phyloP scores from a whole-genome alignment of 345 rosid species.

The Theobroma cacao region DNA sequence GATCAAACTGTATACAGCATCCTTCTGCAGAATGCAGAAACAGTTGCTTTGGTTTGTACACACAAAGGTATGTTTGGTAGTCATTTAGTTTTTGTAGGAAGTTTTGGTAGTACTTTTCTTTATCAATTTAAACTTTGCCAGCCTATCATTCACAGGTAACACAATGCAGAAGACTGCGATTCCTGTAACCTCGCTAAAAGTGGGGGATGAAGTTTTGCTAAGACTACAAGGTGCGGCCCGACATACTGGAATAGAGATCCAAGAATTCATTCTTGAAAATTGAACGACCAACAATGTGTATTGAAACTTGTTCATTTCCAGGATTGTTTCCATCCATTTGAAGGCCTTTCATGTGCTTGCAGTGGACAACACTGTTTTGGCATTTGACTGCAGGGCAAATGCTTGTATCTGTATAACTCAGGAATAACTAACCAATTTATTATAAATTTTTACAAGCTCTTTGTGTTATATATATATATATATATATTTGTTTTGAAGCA shows the following conservation, averaged over 20 bases:
- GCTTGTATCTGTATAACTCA: not conserved
- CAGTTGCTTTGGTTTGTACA: slow-evolving; percentile 68
- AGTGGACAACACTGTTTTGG: not conserved
- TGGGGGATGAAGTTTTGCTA: slow-evolving; percentile 60
- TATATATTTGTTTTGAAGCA: too few species aligned
- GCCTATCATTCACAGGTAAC: slow-evolving; percentile 42
- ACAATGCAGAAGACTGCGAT: slow-evolving; percentile 33
- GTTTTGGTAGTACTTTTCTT: not conserved
- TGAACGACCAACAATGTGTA: slow-evolving; percentile 25
- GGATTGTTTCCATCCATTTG: not conserved
- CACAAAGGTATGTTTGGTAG: slow-evolving; percentile 36
- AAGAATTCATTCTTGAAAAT: slow-evolving; percentile 77
- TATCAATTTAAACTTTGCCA: not conserved
- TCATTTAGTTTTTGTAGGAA: slow-evolving; percentile 5
- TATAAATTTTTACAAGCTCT: too few species aligned
- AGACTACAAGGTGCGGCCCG: slow-evolving; percentile 77
- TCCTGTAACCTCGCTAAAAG: slow-evolving; percentile 69
- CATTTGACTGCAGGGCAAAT: not conserved
- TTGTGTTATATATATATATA: too few species aligned
- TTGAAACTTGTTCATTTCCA: not conserved
- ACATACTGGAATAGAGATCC: slow-evolving; percentile 83
- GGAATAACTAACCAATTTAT: not conserved
- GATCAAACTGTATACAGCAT: slow-evolving; percentile 42
- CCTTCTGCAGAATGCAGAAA: slow-evolving; percentile 82
- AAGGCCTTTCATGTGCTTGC: not conserved